These are phyloP conservation scores for Pachysandra terminalis DNA, from an alignment of 164 flowering plant species.

Conservation along the genomic window DNA sequence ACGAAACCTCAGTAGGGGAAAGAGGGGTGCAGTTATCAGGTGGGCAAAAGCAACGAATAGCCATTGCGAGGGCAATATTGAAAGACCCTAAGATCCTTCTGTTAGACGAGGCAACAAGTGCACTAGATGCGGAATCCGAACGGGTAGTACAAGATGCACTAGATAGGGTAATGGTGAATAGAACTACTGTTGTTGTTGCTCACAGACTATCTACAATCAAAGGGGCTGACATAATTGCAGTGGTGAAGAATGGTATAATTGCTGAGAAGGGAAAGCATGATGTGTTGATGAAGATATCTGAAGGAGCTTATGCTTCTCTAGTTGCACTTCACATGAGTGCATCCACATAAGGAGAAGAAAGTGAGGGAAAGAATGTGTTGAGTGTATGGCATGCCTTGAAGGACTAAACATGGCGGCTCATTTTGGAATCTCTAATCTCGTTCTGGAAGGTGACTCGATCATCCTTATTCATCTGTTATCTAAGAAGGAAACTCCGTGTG, in stretches of 20 bases:
- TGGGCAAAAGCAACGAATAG: constrained; percentile 20
- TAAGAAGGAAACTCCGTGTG: no score
- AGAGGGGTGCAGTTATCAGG: constrained; percentile 18
- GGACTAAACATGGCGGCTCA: no score
- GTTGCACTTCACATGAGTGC: not conserved
- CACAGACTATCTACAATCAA: constrained; percentile 12
- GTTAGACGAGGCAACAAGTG: constrained; percentile 22
- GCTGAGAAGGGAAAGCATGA: not conserved
- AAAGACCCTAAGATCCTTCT: constrained; percentile 19
- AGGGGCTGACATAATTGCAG: constrained; percentile 13
- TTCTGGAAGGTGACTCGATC: no score
- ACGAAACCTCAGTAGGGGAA: constrained; percentile 17
- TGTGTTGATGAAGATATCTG: not conserved
- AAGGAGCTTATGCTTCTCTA: not conserved
- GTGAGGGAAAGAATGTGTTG: no score
- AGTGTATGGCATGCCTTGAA: no score
- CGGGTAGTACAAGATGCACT: constrained; percentile 10
- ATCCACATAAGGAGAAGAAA: not conserved
- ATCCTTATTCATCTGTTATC: no score
- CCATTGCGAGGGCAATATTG: constrained; percentile 17
- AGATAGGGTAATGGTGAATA: constrained; percentile 14
- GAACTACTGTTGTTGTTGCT: constrained; percentile 20
- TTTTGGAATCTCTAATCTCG: no score
- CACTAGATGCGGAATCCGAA: constrained; percentile 22
- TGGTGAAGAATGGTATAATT: constrained; percentile 7